Evolutionary conservation across 768 basidiomycete species (phyloP), one percentile per base, ranked within the genome.

Genomic region (Lenzites betulinus): DNA sequence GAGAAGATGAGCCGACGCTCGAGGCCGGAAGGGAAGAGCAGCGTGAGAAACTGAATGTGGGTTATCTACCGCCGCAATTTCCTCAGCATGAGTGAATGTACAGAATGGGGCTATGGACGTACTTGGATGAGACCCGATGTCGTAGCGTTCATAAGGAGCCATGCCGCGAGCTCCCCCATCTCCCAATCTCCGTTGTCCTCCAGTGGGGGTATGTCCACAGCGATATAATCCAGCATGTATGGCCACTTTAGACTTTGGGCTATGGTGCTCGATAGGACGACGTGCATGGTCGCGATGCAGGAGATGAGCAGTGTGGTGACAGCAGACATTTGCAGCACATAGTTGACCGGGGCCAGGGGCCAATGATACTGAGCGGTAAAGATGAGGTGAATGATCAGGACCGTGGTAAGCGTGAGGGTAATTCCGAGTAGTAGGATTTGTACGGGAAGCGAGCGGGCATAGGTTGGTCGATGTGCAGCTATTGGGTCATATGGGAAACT

Each of bases 281-380:
- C 83, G 69, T 86, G 83, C 48, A 95, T 78, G 1, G 90, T 92
- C 9, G 92, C 90, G 48, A 87, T 81, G 54, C 90, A 81, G 16
- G 88, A 89, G 36, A 89, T 81, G 58, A 97, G 82, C 22, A 96
- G 85, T 3, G 90, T 87, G 35, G 83, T 78, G 26, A 95, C 93
- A 8, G 92, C 93, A 2, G 87, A 85, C 13, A 98, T 71, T 72
- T 98, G 97, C 35, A 98, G 85, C 54, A 87, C 79, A 74, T 92
- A 99, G 77, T 99, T 99, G 68, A 92, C 83, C 7, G 88, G 90
- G 0, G 95, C 93, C 41, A 99, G 87, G 0, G 94, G 93, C 83
- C 90, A 92, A 73, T 99, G 97, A 65, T 96, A 98, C 71, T 96
- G 93, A 0, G 89, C 90, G 5, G 97, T 98, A 77, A 99, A 97